Base-by-base conservation (phyloP, 345 rosid species). In the Sapria himalayana region DNA sequence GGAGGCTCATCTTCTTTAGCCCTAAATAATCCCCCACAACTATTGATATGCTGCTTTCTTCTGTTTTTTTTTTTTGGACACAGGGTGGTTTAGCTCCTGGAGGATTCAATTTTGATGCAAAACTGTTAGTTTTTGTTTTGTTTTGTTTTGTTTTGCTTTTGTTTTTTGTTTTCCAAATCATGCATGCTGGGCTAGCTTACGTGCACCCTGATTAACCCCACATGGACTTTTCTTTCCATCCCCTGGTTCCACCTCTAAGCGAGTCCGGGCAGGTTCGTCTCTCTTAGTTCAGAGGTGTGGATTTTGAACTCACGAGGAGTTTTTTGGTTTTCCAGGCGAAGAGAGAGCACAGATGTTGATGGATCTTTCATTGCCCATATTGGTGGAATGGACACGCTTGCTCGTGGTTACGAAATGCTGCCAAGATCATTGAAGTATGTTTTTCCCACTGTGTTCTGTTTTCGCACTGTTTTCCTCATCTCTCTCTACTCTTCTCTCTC, bases 71-170 rank as follows among this genome's bases (percentile, higher is more conserved):
- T 48, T 54, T 20, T 38, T 37, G 45, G 22, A 46, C 17, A 33
- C 58, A 72, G 98, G 95, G 81, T 56, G 95, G 98, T 24, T 38
- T 89, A 52, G 79, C 91, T 14, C 95, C 98, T 2, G 98, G 98
- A 48, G 98, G 98, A 20, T 79, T 82, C 75, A 76, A 89, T 66
- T 89, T 89, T 21, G 98, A 89, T 50, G 95, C 98, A 20, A 89
- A 89, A 74, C 51, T 82, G 91, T 89, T 29, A 61, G 78, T 38
- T 33, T 18, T 3, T 29, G 33, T 25, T 38, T 25, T 19, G 27
- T 1, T 10, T 45, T 27, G 4, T 15, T 19, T 54, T 33, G 33
- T 22, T 48, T 38, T 14, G 18, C 14, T 50, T 19, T 4, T 21
- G 5, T 25, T n/a, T 33, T 14, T 2, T 36, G 23, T 6, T 4